Evolutionary conservation across 768 basidiomycete species (phyloP), one percentile per base, ranked within the genome.

Genomic region (Mycena vulgaris): DNA sequence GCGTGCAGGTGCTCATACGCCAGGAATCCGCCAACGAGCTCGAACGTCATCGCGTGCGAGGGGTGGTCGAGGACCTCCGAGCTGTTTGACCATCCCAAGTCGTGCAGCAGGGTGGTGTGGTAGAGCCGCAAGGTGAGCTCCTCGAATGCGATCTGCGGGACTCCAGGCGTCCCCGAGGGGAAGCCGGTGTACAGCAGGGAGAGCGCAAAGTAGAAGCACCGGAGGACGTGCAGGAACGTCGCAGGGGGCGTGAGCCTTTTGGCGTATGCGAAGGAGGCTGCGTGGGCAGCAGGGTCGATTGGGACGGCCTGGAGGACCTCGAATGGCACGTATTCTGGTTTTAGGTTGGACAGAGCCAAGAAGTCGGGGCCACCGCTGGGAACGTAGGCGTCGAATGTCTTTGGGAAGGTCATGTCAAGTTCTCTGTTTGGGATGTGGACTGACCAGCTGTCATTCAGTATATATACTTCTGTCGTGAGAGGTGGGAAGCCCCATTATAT

Each of bases 1-100:
- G 31, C 47, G 30, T 49, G 49, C n/a, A 62, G 47, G 19, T 62
- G 60, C n/a, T 62, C 60, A 47, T 62, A 62, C 30, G 60, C 47
- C 60, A 62, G 37, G 31, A 49, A 23, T 17, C 10, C 60, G 60
- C 49, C 60, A 6, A 39, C 31, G 21, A 58, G 57, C 40, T 58
- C 57, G 27, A 58, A 58, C 2, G 57, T 42, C 49, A 62, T 62
- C 13, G 60, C 47, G 28, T 62, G 60, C 5, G 60, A 45, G 2
- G 47, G 60, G 25, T 62, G 28, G 13, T 21, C 10, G 25, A 62
- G 31, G 33, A 5, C 49, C 28, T 35, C 60, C 31, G 31, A 19
- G 47, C 11, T 37, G 47, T 33, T 48, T 7, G 47, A 28, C 60
- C 60, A 62, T n/a, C 60, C 60, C 3, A 62, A 19, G 49, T 62